phyloP scores from a whole-genome alignment of 164 flowering plant genomes.

The Piper betle region DNA sequence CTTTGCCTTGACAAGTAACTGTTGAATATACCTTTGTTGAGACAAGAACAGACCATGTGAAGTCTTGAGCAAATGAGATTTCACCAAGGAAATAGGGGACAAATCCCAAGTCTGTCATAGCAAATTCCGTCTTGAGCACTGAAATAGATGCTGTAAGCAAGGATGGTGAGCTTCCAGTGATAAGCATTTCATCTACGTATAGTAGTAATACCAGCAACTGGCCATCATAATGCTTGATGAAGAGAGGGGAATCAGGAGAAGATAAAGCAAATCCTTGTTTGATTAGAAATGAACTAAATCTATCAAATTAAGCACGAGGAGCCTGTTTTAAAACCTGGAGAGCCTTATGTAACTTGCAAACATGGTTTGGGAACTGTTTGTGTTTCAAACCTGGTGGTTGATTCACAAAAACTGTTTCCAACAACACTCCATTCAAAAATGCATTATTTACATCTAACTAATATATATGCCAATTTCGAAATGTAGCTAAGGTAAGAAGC shows the following conservation, averaged over 20 bases:
- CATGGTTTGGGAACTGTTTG: background rate
- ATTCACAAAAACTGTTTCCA: background rate
- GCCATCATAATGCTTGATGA: too few species aligned
- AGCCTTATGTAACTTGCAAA: background rate
- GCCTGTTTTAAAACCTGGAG: conserved; percentile 1
- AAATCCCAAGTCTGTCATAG: too few species aligned
- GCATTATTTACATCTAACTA: conserved; percentile 1
- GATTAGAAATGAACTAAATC: background rate
- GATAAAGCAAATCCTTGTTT: background rate
- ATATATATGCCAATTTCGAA: background rate
- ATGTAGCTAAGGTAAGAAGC: background rate
- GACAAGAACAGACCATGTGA: too few species aligned
- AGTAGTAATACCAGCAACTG: too few species aligned
- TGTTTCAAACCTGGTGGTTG: background rate
- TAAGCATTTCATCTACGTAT: too few species aligned
- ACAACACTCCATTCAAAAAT: background rate
- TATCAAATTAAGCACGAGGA: background rate
- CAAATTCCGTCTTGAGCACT: too few species aligned
- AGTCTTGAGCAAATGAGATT: too few species aligned
- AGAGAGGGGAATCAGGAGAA: background rate
- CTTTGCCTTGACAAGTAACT: too few species aligned
- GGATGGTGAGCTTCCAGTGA: too few species aligned
- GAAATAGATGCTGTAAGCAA: too few species aligned
- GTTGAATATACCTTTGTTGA: too few species aligned
- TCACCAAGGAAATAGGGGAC: too few species aligned